Evolutionary conservation across 163 green algal genomes (phyloP).

Genomic region (Volvox carteri): DNA sequence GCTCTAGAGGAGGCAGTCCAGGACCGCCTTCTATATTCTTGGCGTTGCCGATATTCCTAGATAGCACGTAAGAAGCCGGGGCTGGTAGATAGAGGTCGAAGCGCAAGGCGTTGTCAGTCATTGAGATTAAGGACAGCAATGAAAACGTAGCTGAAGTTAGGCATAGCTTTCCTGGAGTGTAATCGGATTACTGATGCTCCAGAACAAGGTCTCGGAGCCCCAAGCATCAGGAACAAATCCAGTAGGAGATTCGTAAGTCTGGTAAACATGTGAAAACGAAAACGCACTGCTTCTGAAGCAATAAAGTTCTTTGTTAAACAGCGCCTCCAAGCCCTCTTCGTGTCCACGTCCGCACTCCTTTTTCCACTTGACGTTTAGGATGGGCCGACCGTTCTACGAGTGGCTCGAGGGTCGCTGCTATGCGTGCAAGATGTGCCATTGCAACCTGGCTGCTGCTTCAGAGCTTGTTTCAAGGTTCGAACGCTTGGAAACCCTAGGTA

Average conservation of each 20-base stretch:
- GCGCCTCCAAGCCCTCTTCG: no score
- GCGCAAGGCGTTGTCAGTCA: no score
- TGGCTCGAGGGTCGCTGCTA: constrained; percentile 39
- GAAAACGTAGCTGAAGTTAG: no score
- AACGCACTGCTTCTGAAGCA: not conserved
- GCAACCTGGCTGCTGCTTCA: not conserved
- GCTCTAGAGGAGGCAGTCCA: not conserved
- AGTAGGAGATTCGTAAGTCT: not conserved
- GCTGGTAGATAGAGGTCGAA: no score
- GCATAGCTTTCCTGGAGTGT: no score
- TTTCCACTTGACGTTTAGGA: not conserved
- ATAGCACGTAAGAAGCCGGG: not conserved
- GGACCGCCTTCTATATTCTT: not conserved
- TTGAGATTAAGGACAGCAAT: no score
- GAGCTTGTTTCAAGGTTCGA: constrained; percentile 26
- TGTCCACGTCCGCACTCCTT: constrained; percentile 25
- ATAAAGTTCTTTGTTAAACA: not conserved
- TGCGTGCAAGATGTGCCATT: constrained; percentile 47
- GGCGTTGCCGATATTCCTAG: not conserved
- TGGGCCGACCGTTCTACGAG: constrained; percentile 38
- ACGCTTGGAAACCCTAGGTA: not conserved
- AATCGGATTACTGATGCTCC: not conserved
- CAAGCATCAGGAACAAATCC: not conserved
- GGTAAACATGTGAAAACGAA: not conserved
- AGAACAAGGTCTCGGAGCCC: not conserved